phyloP scores from a whole-genome alignment of 768 basidiomycete species.

The Tylopilus intermedius region DNA sequence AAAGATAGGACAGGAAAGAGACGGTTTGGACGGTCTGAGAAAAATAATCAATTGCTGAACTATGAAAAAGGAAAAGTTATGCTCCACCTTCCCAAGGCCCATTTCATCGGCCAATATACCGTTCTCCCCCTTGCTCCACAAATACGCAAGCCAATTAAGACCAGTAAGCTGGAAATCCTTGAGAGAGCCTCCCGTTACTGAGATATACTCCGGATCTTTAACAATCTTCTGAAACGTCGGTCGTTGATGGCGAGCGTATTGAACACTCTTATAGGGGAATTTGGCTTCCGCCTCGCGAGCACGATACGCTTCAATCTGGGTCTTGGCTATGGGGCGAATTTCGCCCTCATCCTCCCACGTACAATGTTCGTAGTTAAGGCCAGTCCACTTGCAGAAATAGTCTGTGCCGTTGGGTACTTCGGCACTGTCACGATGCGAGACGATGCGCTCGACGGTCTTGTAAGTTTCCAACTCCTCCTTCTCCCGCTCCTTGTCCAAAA shows the following conservation, averaged over 20 bases:
- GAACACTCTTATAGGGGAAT: constrained; percentile 80
- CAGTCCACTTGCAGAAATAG: constrained; percentile 97
- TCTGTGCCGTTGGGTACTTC: constrained; percentile 51
- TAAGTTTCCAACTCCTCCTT: constrained; percentile 88
- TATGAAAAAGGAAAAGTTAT: neutral
- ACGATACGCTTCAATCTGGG: constrained; percentile 76
- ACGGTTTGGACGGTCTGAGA: constrained; percentile 91
- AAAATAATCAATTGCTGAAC: constrained; percentile 11
- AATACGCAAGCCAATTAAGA: constrained; percentile 96
- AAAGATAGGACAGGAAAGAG: constrained; percentile 89
- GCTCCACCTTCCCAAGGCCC: constrained; percentile 88
- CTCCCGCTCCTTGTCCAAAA: constrained; percentile 86
- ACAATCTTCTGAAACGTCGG: constrained; percentile 79
- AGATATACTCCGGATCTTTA: constrained; percentile 85
- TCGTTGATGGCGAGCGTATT: constrained; percentile 60
- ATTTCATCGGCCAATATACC: constrained; percentile 99
- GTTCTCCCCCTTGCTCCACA: constrained; percentile 93
- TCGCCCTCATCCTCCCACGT: constrained; percentile 92
- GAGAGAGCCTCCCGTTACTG: constrained; percentile 69
- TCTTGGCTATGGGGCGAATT: constrained; percentile 70
- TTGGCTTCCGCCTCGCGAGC: constrained; percentile 69
- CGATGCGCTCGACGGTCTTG: constrained; percentile 88
- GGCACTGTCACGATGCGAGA: constrained; percentile 66
- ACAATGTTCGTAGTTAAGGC: constrained; percentile 88
- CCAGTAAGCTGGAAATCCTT: constrained; percentile 99